Percentiles rank a stretch among this genome's conserved stretches.
phyloP scores from a whole-genome alignment of 2,329 filamentous ascomycete genomes.

The Diaporthe australafricana region DNA sequence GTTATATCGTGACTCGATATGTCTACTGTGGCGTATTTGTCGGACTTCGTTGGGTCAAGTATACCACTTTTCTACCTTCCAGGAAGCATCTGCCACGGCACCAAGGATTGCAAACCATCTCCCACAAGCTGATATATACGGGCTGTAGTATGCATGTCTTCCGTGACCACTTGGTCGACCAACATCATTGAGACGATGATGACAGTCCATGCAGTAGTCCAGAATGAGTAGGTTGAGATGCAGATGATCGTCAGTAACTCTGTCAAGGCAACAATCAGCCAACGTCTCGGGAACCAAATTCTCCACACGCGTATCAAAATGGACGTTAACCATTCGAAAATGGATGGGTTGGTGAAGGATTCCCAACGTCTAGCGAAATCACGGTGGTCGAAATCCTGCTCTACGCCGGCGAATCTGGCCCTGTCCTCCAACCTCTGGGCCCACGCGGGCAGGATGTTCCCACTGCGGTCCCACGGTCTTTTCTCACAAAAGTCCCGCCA shows the following conservation, averaged over 20 bases:
- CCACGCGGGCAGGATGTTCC: neutral
- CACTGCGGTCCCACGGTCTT: neutral
- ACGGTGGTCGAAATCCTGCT: neutral
- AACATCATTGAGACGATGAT: neutral
- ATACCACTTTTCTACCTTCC: neutral
- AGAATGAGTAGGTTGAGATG: neutral
- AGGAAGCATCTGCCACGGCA: neutral
- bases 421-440: neutral
- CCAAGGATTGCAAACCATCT: neutral
- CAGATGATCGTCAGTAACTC: constrained; percentile 12
- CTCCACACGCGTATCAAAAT: neutral
- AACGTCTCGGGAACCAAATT: neutral
- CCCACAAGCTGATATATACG: neutral
- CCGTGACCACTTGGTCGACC: neutral
- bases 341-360: neutral
- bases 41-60: too few species aligned
- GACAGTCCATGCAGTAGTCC: neutral
- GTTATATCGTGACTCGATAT: too few species aligned
- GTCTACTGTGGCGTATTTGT: too few species aligned
- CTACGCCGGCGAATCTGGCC: neutral
- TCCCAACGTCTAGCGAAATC: neutral
- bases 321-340: neutral
- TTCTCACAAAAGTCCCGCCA: constrained; percentile 8
- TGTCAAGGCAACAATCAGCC: neutral
- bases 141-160: neutral